These are phyloP conservation scores for Citrus unshiu DNA, from an alignment of 345 rosid genomes.

Conservation along the genomic window DNA sequence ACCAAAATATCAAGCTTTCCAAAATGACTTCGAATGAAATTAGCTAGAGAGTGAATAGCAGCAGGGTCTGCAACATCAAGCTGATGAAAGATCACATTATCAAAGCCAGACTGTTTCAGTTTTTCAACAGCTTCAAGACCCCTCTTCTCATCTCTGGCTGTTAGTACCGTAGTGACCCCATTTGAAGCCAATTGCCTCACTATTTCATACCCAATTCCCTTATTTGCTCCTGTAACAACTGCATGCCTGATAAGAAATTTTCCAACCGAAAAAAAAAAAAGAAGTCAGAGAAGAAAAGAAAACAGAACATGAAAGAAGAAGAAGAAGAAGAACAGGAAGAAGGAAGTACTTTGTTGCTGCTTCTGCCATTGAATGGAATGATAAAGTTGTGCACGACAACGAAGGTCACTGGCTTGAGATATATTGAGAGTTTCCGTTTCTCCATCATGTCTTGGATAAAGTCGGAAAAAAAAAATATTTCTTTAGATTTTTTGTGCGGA, in stretches of 20 bases:
- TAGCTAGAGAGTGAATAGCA: conserved; percentile 28
- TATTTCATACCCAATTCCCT: conserved; percentile 46
- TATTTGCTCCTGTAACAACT: conserved; percentile 50
- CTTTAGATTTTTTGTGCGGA: no score
- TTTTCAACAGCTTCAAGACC: conserved; percentile 45
- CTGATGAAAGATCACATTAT: conserved; percentile 33
- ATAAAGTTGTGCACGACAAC: no score
- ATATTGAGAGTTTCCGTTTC: no score
- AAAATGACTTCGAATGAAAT: conserved; percentile 24
- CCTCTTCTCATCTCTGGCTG: conserved; percentile 44
- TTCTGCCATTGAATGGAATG: neutral
- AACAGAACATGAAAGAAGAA: neutral
- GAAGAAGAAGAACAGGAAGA: neutral
- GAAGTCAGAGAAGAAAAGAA: neutral
- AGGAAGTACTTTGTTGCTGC: neutral
- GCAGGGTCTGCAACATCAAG: conserved; percentile 47
- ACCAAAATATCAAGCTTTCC: conserved; percentile 47
- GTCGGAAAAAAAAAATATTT: no score
- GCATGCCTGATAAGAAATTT: conserved; percentile 28
- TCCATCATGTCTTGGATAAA: no score
- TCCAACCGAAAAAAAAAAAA: conserved; percentile 10
- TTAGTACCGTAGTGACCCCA: conserved; percentile 31
- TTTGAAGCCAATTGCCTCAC: conserved; percentile 30
- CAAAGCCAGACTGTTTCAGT: conserved; percentile 28
- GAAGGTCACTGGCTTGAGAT: no score